Evolutionary conservation across 257 asterid genomes (phyloP).

Genomic region (Anisodus acutangulus): DNA sequence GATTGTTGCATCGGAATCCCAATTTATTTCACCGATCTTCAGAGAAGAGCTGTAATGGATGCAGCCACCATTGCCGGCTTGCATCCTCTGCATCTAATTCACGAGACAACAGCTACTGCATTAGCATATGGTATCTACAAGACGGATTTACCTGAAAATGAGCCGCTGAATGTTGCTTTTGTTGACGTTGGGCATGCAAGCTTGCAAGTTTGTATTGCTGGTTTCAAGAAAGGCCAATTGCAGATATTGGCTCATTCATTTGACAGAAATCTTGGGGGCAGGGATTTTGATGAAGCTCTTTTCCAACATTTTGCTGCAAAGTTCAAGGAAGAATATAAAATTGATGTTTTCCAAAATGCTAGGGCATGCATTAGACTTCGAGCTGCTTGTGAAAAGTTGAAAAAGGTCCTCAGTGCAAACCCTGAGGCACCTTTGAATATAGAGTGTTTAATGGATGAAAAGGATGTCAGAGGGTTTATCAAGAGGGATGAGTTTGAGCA

Average conservation of each 20-base stretch:
- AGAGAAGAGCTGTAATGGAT: conserved; percentile 89
- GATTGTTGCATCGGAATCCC: conserved; percentile 98
- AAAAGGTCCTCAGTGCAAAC: conserved; percentile 31
- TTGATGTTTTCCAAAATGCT: conserved; percentile 87
- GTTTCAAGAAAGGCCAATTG: conserved; percentile 93
- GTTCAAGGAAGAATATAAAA: conserved; percentile 90
- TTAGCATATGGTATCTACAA: conserved; percentile 94
- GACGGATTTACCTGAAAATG: conserved; percentile 90
- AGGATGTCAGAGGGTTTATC: conserved; percentile 31
- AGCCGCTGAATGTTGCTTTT: conserved; percentile 77
- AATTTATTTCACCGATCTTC: conserved; percentile 89
- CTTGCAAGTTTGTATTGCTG: conserved; percentile 92
- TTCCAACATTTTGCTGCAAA: conserved; percentile 88
- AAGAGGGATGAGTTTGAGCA: conserved; percentile 77
- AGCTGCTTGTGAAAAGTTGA: conserved; percentile 33
- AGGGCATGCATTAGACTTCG: conserved; percentile 61
- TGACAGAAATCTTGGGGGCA: conserved; percentile 89
- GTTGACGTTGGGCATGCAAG: conserved; percentile 91
- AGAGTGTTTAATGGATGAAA: conserved; percentile 33
- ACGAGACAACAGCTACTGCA: conserved; percentile 99
- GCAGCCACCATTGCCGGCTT: conserved; percentile 96
- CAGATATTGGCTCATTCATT: conserved; percentile 87
- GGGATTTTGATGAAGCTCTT: conserved; percentile 92
- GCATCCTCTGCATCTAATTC: conserved; percentile 88
- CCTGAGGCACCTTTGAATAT: conserved; percentile 32